These are phyloP conservation scores for Mucor saturninus DNA, from an alignment of 371 early-diverging fungal species.

Conservation along the genomic window DNA sequence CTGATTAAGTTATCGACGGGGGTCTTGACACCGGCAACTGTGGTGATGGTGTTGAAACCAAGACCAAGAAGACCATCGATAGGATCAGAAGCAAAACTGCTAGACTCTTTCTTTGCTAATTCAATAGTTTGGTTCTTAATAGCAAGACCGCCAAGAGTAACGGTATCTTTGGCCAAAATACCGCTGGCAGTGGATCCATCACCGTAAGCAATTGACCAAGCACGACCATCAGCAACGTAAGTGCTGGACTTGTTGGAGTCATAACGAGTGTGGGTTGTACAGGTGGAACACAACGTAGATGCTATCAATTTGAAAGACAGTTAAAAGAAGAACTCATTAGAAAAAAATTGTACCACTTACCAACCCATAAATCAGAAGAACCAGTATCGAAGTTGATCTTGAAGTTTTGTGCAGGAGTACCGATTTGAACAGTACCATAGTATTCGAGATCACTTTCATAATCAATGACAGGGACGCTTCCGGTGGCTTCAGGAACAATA, in stretches of 20 bases:
- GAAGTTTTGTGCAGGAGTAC: conserved; percentile 70
- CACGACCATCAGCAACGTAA: conserved; percentile 42
- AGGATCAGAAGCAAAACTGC: conserved; percentile 17
- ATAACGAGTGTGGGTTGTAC: conserved; percentile 40
- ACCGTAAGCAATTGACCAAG: conserved; percentile 57
- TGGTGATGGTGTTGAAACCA: conserved; percentile 50
- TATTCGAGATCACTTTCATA: conserved; percentile 44
- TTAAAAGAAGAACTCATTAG: not conserved
- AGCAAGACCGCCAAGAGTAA: conserved; percentile 33
- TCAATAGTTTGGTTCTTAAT: conserved; percentile 30
- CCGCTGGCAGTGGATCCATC: conserved; percentile 45
- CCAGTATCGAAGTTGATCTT: conserved; percentile 78
- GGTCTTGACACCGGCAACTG: conserved; percentile 34
- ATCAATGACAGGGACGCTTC: conserved; percentile 27
- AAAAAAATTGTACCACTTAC: conserved; percentile 13
- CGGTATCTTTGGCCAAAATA: conserved; percentile 30
- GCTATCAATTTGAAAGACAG: conserved; percentile 11
- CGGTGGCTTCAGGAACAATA: not conserved
- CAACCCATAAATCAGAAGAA: conserved; percentile 70
- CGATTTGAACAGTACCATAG: conserved; percentile 61
- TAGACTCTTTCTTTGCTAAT: conserved; percentile 24
- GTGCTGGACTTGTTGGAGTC: conserved; percentile 48
- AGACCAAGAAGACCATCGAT: conserved; percentile 43
- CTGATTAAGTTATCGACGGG: conserved; percentile 47
- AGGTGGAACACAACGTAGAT: conserved; percentile 37